phyloP scores from a whole-genome alignment of 2,329 filamentous ascomycete genomes.

The Botrytis squamosa region DNA sequence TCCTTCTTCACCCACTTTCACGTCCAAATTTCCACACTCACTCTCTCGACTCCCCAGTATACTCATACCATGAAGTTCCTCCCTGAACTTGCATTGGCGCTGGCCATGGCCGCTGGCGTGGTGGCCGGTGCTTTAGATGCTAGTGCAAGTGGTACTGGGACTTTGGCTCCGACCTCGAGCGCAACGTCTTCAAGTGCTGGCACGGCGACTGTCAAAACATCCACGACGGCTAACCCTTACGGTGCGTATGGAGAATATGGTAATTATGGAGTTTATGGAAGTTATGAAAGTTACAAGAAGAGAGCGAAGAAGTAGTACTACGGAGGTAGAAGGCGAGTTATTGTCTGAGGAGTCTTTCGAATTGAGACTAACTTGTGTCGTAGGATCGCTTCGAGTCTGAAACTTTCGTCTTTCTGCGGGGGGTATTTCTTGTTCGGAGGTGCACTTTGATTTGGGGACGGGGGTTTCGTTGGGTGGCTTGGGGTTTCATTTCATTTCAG shows the following conservation, averaged over 20 bases:
- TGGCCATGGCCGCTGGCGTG: not conserved
- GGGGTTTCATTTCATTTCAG: not conserved
- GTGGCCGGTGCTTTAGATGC: slow-evolving; percentile 4
- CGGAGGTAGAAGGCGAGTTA: not conserved
- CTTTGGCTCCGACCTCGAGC: not conserved
- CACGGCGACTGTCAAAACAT: not conserved
- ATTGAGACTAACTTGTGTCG: not conserved
- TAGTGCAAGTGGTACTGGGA: not conserved
- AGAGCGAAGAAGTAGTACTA: not conserved
- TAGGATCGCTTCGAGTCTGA: not conserved
- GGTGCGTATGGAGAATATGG: slow-evolving; percentile 16
- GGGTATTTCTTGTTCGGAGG: not conserved
- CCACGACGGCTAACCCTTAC: not conserved
- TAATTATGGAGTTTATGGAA: slow-evolving; percentile 19
- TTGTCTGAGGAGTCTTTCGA: not conserved
- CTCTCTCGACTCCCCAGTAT: not conserved
- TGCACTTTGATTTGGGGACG: not conserved
- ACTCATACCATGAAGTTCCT: slow-evolving; percentile 2
- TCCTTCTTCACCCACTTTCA: not conserved
- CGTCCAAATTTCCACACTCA: not conserved
- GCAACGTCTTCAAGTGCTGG: not conserved
- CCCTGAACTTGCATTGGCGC: not conserved
- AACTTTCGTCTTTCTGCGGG: fast-evolving
- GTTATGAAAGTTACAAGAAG: slow-evolving; percentile 19
- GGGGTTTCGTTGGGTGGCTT: not conserved